These are phyloP conservation scores for Lactarius sp. DNA, from an alignment of 768 basidiomycete species.

Conservation along the genomic window DNA sequence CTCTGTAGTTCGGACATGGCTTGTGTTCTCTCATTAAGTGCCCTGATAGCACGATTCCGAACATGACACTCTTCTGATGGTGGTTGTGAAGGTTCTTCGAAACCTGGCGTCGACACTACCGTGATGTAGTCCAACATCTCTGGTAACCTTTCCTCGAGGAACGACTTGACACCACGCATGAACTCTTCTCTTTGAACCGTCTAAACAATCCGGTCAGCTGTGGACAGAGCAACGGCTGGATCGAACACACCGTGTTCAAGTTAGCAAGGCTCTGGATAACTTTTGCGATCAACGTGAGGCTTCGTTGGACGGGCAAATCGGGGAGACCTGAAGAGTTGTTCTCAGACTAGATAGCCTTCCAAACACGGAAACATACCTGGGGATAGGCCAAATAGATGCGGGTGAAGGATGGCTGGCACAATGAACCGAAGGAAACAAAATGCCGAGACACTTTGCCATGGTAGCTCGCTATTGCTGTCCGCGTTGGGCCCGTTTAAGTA, in stretches of 20 bases:
- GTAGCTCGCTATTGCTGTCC: constrained; percentile 50
- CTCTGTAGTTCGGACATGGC: constrained; percentile 53
- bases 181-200: constrained; percentile 71
- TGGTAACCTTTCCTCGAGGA: constrained; percentile 55
- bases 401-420: constrained; percentile 85
- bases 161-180: constrained; percentile 73
- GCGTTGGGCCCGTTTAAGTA: constrained; percentile 42
- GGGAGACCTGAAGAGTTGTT: constrained; percentile 52
- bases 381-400: constrained; percentile 75
- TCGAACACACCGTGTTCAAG: constrained; percentile 57
- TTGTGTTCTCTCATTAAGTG: constrained; percentile 52
- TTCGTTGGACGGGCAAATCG: constrained; percentile 62
- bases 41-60: constrained; percentile 44
- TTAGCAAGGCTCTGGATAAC: constrained; percentile 89
- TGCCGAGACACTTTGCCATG: constrained; percentile 80
- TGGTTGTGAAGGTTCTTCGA: constrained; percentile 27
- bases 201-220: constrained; percentile 33
- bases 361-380: constrained; percentile 45
- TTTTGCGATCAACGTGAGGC: constrained; percentile 80
- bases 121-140: constrained; percentile 78
- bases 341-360: neutral
- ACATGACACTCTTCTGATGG: constrained; percentile 30
- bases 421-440: constrained; percentile 89
- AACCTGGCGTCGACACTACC: constrained; percentile 57
- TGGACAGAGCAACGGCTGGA: no score